Base-by-base conservation (phyloP, 345 rosid genomes). In the Psidium guajava region DNA sequence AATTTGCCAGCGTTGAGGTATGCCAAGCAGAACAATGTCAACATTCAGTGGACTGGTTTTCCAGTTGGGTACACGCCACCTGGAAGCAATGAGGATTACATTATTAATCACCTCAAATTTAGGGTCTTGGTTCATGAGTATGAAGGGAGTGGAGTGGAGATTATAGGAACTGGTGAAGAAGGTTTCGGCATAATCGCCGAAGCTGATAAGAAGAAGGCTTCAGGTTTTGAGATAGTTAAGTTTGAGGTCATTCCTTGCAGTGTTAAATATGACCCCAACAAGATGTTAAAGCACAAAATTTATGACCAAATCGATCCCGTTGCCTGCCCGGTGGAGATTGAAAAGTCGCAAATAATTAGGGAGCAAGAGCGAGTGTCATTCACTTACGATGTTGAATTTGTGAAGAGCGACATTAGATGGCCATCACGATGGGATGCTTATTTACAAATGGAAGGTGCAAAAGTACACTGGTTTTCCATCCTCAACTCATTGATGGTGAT, bases 341-440 rank as follows among this genome's bases (percentile, higher is more conserved):
- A 89, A 55, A 91, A 89, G 88, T 89, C 89, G 73, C 92, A 91
- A 58, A 86, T 91, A 83, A 89, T 91, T 82, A 90, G 90, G 88
- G 91, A 89, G 86, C 87, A 54, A 53, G 90, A 91, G 86, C 87
- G 87, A 55, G 88, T 91, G 84, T 88, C 91, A 25, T 91, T 91
- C 84, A 91, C 93, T 42, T 91, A 91, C 27, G 93, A 90, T 85
- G 91, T 91, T 82, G 89, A 87, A 59, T 91, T 91, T 81, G 91
- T 87, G 86, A 90, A 91, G 55, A 88, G 90, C 47, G 90, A 90
- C 83, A 87, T 86, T 82, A 87, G 88, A 86, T 91, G 93, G 93
- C 91, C 91, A 53, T 91, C 93, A 32, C 89, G 93, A 15, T 91
- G 93, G 93, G 93, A 91, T 88, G 93, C 90, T 54, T 91, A 91